Base-by-base conservation (phyloP, 2,329 filamentous ascomycete genomes). In the Apiospora aurea region DNA sequence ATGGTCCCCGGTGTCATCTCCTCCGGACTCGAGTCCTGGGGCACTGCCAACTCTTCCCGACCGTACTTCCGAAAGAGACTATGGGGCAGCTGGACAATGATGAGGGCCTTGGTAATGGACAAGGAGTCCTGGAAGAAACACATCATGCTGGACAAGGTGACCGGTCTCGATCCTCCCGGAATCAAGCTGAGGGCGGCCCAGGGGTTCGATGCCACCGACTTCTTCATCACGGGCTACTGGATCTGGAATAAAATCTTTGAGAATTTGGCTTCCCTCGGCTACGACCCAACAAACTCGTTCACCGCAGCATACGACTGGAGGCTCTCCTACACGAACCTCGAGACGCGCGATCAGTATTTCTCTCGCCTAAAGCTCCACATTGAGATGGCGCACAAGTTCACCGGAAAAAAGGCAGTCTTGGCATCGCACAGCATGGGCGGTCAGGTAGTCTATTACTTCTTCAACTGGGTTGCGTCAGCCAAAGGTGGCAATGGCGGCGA, bases 1-100 rank as follows among this genome's bases (percentile, higher is more conserved):
- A 98, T 99, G 96, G 91, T 99, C 13, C 96, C 96, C 0, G 96
- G 96, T 5, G 96, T 99, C 72, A 99, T 99, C 76, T 98, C 96
- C 0, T 98, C 96, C 0, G 96, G 96, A 1, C 88, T 99, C 34
- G 96, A 99, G 83, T 97, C 94, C 67, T 99, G 96, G 96, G 94
- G 96, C 4, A 98, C 96, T 0, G 91, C 93, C 69, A 93, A 95
- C 79, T 86, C 87, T 57, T 97, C 95, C 10, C 89, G 94, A 47
- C 93, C 92, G 72, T 99, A 98, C 83, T 99, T 99, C 82, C 89
- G 96, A 74, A 97, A 97, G 84, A 88, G 96, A 70, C 84, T 99
- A 69, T 99, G 96, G 96, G 96, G 96, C 5, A 97, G 94, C 76
- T 99, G 97, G 96, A 97, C 90, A 75, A 99, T 99, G 96, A 98